Percentiles rank a stretch among this genome's conserved stretches.
phyloP scores from a whole-genome alignment of 352 stramenopile species.

The Phytophthora pini region DNA sequence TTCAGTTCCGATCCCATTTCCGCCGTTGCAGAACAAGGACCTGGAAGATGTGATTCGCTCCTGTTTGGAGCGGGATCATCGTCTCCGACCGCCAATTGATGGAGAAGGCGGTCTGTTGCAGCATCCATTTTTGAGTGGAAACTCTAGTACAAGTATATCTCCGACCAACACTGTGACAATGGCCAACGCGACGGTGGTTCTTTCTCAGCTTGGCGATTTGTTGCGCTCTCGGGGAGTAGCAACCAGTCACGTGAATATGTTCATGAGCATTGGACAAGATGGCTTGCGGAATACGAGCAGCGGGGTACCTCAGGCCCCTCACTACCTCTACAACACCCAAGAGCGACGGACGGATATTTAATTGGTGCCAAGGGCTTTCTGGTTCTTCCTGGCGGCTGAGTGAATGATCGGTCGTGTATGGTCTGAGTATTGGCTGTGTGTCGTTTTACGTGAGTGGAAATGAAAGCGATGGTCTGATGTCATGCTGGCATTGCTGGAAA shows the following conservation, averaged over 20 bases:
- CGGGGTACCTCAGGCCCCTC: conserved; percentile 13
- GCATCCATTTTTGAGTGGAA: conserved; percentile 79
- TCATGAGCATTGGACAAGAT: conserved; percentile 57
- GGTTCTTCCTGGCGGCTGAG: neutral
- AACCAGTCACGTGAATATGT: conserved; percentile 51
- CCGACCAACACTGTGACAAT: conserved; percentile 46
- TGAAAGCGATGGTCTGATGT: no score
- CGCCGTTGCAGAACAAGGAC: conserved; percentile 77
- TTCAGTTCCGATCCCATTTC: conserved; percentile 91
- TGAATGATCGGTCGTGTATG: conserved; percentile 11
- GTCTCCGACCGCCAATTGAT: conserved; percentile 79
- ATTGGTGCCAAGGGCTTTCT: conserved; percentile 7
- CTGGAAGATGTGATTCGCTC: conserved; percentile 88
- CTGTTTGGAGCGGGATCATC: conserved; percentile 88
- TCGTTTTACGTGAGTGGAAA: no score
- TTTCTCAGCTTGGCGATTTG: conserved; percentile 56
- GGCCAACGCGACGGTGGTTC: conserved; percentile 46
- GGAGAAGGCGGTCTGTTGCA: conserved; percentile 76
- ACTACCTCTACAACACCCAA: conserved; percentile 67
- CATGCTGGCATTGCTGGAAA: no score
- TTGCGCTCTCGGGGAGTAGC: conserved; percentile 57
- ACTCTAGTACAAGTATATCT: conserved; percentile 25
- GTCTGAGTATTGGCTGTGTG: neutral
- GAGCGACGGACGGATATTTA: conserved; percentile 76
- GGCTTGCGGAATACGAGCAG: conserved; percentile 32